These are phyloP conservation scores for Termitomyces sp. DNA, from an alignment of 768 basidiomycete genomes.

Conservation along the genomic window DNA sequence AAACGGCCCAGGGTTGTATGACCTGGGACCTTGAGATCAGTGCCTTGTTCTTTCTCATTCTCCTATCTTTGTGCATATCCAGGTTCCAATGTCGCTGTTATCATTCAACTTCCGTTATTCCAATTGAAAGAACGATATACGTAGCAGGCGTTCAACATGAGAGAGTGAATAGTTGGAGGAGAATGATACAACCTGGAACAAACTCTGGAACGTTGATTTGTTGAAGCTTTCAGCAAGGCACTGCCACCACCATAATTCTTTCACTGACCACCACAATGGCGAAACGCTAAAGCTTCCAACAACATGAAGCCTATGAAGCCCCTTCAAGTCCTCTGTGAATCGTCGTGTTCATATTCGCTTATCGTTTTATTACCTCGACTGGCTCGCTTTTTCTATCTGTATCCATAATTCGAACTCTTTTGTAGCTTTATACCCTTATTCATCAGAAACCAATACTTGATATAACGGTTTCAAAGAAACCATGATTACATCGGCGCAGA, in stretches of 20 bases:
- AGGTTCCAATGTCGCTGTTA: not conserved
- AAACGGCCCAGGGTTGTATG: not conserved
- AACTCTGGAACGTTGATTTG: not conserved
- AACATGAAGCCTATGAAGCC: conserved; percentile 1
- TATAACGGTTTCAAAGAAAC: not conserved
- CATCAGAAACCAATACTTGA: not conserved
- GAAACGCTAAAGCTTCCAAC: conserved; percentile 5
- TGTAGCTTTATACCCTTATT: not conserved
- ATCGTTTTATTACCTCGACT: not conserved
- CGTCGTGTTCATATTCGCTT: not conserved
- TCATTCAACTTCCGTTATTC: not conserved
- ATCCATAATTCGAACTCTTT: not conserved
- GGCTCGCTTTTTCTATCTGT: conserved; percentile 1
- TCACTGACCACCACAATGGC: conserved; percentile 10
- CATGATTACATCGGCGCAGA: conserved; percentile 13
- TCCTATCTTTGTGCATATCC: no score
- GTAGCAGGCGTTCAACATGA: not conserved
- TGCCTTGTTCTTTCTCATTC: not conserved
- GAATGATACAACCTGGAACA: not conserved
- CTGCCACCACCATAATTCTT: conserved; percentile 5
- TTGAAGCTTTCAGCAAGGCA: not conserved
- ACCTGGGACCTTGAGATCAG: no score
- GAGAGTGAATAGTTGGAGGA: not conserved
- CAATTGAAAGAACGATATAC: not conserved
- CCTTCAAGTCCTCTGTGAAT: not conserved